These are phyloP conservation scores for Tricholoma sp. DNA, from an alignment of 768 basidiomycete genomes.

Conservation along the genomic window DNA sequence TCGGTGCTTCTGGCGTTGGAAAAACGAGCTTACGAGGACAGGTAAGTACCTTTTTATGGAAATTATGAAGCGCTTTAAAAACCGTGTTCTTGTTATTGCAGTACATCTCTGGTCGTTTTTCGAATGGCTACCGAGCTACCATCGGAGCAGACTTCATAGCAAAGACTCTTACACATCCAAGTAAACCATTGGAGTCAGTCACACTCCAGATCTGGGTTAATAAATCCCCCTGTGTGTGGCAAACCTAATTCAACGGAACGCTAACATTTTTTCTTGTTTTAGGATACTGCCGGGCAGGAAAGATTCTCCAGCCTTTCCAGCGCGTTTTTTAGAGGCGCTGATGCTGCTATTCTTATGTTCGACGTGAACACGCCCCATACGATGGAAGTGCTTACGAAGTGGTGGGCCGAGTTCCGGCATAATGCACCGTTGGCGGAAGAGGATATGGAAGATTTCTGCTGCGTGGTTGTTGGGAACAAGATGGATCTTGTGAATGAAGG, in stretches of 20 bases:
- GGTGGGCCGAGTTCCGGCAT: slow-evolving; percentile 77
- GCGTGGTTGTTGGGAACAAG: slow-evolving; percentile 79
- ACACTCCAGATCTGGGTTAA: slow-evolving; percentile 60
- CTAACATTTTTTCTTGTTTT: slow-evolving; percentile 2
- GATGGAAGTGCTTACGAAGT: slow-evolving; percentile 53
- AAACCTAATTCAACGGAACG: not conserved
- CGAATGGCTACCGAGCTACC: slow-evolving; percentile 74
- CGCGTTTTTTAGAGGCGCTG: slow-evolving; percentile 83
- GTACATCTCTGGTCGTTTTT: slow-evolving; percentile 76
- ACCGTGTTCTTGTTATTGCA: slow-evolving; percentile 19
- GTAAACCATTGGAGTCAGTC: slow-evolving; percentile 47
- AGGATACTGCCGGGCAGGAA: slow-evolving; percentile 89
- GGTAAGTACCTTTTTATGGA: slow-evolving; percentile 33
- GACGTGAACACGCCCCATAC: slow-evolving; percentile 68
- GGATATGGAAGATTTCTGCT: slow-evolving; percentile 59
- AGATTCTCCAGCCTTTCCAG: slow-evolving; percentile 78
- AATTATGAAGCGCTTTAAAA: not conserved
- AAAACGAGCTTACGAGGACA: slow-evolving; percentile 78
- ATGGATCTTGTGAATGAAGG: slow-evolving; percentile 43
- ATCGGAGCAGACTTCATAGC: slow-evolving; percentile 89
- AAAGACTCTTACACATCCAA: slow-evolving; percentile 64
- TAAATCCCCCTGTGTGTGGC: slow-evolving; percentile 6
- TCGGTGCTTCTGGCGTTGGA: slow-evolving; percentile 81
- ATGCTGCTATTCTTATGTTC: slow-evolving; percentile 78
- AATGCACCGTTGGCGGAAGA: slow-evolving; percentile 64